phyloP scores from a whole-genome alignment of 495 filamentous ascomycete genomes.

The Elaphomyces granulatus region DNA sequence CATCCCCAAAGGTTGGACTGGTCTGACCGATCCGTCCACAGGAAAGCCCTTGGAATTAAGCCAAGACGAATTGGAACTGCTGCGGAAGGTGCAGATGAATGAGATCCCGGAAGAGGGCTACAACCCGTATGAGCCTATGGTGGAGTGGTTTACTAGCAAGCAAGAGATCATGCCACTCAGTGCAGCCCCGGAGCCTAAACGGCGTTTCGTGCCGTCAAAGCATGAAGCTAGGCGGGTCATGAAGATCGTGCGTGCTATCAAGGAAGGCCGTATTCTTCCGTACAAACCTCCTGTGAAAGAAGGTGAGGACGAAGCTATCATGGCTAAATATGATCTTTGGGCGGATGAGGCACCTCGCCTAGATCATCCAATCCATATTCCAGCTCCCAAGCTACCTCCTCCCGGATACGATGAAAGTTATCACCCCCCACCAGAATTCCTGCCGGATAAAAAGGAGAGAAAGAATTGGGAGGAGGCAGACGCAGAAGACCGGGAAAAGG shows the following conservation, averaged over 20 bases:
- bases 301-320: slow-evolving; percentile 51
- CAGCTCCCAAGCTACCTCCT: slow-evolving; percentile 89
- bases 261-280: slow-evolving; percentile 84
- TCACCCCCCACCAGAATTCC: slow-evolving; percentile 89
- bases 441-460: slow-evolving; percentile 72
- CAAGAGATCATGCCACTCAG: slow-evolving; percentile 89
- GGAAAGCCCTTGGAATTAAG: slow-evolving; percentile 83
- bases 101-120: slow-evolving; percentile 77
- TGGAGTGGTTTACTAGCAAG: slow-evolving; percentile 86
- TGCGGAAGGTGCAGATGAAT: slow-evolving; percentile 82
- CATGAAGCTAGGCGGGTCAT: slow-evolving; percentile 93
- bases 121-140: slow-evolving; percentile 80
- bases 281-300: slow-evolving; percentile 70
- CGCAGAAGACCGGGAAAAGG: slow-evolving; percentile 78
- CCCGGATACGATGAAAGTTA: slow-evolving; percentile 92
- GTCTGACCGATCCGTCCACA: slow-evolving; percentile 81
- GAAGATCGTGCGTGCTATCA: slow-evolving; percentile 94
- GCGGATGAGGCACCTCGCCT: slow-evolving; percentile 69
- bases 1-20: slow-evolving; percentile 96
- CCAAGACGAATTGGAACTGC: slow-evolving; percentile 74
- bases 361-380: slow-evolving; percentile 88
- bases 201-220: slow-evolving; percentile 93
- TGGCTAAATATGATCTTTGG: slow-evolving; percentile 85
- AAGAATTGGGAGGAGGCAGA: slow-evolving; percentile 81
- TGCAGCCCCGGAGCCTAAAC: slow-evolving; percentile 87